Base-by-base conservation (phyloP, 306 rosid genomes). In the Cucurbita maxima region DNA sequence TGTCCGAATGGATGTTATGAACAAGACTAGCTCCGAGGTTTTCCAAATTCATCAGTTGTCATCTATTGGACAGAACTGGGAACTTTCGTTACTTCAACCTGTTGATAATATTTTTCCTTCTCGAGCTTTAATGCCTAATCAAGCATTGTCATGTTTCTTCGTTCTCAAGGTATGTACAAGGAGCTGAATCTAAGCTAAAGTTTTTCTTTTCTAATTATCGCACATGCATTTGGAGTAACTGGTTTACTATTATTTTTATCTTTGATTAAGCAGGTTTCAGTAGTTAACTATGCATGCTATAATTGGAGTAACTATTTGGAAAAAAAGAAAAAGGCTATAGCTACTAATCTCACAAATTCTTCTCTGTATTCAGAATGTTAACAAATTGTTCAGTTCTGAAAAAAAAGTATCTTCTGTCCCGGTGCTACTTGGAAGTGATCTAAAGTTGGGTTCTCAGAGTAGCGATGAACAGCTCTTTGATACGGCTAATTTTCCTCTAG, bases 131-230 rank as follows among this genome's bases (percentile, higher is more conserved):
- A 73, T 81, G 87, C 86, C 96, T 66, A 94, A 87, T 79, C 99
- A 95, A 82, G 87, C 96, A 73, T 80, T 95, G 77, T 91, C 99
- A 43, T 87, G 96, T 81, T 95, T 91, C 83, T 91, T 91, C 83
- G 80, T 77, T 63, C 88, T 95, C 57, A 87, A 91, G 99, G 99
- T 94, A 78, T 44, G 78, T 80, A 64, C 73, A 5, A 77, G 76
- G 73, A 52, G 58, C 73, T 73, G 62, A 48, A 78, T 57, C 70
- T 79, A 53, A 36, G 18, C 56, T 6, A 56, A 55, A 18, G 34
- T 30, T 30, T 30, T 30, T 30, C 18, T 9, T 34, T 41, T 72
- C 44, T 52, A 18, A 40, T 64, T 51, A 18, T n/a, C 22, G n/a
- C 40, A 25, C 54, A 14, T 66, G 47, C 73, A 68, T 18, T 68